Evolutionary conservation across 345 rosid species (phyloP).

Genomic region (Microcos paniculata): DNA sequence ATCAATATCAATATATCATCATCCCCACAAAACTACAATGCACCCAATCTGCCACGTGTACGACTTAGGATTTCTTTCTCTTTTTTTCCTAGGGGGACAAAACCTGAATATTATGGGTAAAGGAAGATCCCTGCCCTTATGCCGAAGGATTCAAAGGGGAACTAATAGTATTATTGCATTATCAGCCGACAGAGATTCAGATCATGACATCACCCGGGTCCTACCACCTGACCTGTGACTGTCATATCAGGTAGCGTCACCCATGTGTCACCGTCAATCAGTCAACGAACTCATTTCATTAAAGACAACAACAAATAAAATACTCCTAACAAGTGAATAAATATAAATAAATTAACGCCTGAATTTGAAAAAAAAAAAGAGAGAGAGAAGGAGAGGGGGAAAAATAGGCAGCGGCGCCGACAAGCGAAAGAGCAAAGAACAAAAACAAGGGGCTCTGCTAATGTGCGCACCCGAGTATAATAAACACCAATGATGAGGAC

Average conservation of each 20-base stretch:
- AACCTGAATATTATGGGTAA: neutral
- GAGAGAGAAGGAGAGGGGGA: no score
- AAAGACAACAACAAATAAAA: neutral
- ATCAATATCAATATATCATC: neutral
- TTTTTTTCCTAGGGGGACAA: no score
- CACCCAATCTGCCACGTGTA: neutral
- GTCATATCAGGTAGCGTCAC: slow-evolving; percentile 22
- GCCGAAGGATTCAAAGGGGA: neutral
- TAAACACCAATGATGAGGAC: neutral
- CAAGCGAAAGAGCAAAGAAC: neutral
- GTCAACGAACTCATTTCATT: slow-evolving; percentile 13
- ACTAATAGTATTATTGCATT: neutral
- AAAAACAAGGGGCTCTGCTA: neutral
- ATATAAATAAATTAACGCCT: neutral
- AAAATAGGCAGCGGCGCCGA: slow-evolving; percentile 27
- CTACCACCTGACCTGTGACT: neutral
- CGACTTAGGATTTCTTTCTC: neutral
- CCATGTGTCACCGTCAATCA: slow-evolving; percentile 4
- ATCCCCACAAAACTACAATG: neutral
- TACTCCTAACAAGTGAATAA: neutral
- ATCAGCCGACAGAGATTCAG: slow-evolving; percentile 36
- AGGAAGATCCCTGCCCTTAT: neutral
- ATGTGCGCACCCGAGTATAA: neutral
- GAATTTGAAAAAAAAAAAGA: neutral
- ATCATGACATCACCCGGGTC: slow-evolving; percentile 26